phyloP scores from a whole-genome alignment of 2,329 filamentous ascomycete species.

The Fusarium sp. region DNA sequence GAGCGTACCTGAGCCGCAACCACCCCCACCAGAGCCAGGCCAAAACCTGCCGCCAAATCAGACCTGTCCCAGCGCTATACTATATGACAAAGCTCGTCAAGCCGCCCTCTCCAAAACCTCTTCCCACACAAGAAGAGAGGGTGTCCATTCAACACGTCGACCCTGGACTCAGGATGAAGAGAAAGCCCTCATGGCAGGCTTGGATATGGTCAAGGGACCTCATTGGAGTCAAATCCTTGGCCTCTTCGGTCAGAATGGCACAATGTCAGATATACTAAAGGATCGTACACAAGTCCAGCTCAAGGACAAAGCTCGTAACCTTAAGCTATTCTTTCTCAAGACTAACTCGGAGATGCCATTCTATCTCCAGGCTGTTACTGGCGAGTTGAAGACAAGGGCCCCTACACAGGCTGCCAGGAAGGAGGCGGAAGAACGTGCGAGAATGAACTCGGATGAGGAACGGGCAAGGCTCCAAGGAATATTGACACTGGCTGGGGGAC shows the following conservation, averaged over 20 bases:
- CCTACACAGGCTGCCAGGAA: slow-evolving; percentile 80
- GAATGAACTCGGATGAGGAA: slow-evolving; percentile 71
- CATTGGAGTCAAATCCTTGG: slow-evolving; percentile 94
- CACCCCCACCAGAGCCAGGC: slow-evolving; percentile 50
- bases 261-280: slow-evolving; percentile 85
- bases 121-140: slow-evolving; percentile 69
- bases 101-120: slow-evolving; percentile 71
- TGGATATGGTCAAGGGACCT: slow-evolving; percentile 90
- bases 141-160: slow-evolving; percentile 74
- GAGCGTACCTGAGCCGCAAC: slow-evolving; percentile 55
- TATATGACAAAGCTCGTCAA: slow-evolving; percentile 73
- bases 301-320: slow-evolving; percentile 91
- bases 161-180: slow-evolving; percentile 94
- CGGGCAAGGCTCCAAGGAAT: slow-evolving; percentile 73
- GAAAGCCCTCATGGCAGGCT: slow-evolving; percentile 88
- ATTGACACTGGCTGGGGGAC: slow-evolving; percentile 67
- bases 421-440: slow-evolving; percentile 75
- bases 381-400: slow-evolving; percentile 88
- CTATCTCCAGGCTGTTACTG: slow-evolving; percentile 89
- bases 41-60: slow-evolving; percentile 70
- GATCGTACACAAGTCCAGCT: slow-evolving; percentile 92
- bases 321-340: slow-evolving; percentile 94
- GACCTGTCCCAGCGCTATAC: slow-evolving; percentile 66
- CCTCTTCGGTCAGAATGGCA: slow-evolving; percentile 85
- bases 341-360: slow-evolving; percentile 92